phyloP scores from a whole-genome alignment of 2,329 filamentous ascomycete species.

The Aspergillus luchuensis region DNA sequence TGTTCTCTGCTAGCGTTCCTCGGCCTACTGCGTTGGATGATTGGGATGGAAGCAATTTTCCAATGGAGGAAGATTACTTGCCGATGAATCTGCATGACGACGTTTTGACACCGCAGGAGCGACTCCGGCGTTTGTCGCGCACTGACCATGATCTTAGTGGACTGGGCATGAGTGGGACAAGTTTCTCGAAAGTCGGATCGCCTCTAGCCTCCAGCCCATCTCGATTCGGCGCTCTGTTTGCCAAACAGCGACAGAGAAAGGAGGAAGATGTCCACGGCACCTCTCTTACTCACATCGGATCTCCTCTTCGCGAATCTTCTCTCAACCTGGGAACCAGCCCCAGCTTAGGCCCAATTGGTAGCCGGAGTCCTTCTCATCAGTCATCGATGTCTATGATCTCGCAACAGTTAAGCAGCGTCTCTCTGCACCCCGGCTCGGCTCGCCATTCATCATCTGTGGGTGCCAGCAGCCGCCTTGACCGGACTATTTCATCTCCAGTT shows the following conservation, averaged over 20 bases:
- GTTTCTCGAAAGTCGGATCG: conserved; percentile 55
- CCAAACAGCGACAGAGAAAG: conserved; percentile 54
- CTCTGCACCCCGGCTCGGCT: conserved; percentile 46
- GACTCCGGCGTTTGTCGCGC: conserved; percentile 60
- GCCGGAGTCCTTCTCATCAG: conserved; percentile 57
- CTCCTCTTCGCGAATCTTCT: conserved; percentile 64
- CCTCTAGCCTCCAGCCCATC: conserved; percentile 63
- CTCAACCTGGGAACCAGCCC: conserved; percentile 54
- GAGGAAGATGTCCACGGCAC: conserved; percentile 52
- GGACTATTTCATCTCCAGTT: conserved; percentile 49
- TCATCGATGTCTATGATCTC: conserved; percentile 64
- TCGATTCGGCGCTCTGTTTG: conserved; percentile 62
- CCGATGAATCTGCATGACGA: conserved; percentile 69
- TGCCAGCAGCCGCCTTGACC: conserved; percentile 43
- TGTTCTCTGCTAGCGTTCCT: conserved; percentile 64
- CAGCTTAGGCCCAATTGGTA: conserved; percentile 53
- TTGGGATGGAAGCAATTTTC: conserved; percentile 65
- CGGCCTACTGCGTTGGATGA: conserved; percentile 56
- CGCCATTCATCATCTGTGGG: conserved; percentile 38
- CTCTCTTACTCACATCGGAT: conserved; percentile 64
- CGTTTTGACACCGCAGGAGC: conserved; percentile 63
- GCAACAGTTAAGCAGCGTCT: conserved; percentile 54
- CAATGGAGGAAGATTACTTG: conserved; percentile 86
- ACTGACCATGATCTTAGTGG: conserved; percentile 58
- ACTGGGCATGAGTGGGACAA: conserved; percentile 53